phyloP scores from a whole-genome alignment of 2,329 filamentous ascomycete genomes.

The Sporothrix variecibatus region DNA sequence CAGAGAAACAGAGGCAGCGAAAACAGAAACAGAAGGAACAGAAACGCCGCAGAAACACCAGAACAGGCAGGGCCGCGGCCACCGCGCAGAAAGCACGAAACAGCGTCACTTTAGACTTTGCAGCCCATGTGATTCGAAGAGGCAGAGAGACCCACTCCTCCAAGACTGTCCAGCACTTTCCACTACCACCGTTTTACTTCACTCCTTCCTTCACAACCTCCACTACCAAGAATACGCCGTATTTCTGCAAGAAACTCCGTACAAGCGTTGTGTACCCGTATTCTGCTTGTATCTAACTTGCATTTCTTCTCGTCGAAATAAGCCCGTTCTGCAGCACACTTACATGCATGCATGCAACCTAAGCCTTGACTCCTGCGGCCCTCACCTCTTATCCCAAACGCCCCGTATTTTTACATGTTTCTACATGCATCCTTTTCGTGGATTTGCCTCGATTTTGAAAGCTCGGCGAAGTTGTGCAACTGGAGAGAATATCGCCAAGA shows the following conservation, averaged over 20 bases:
- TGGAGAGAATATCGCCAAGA: not conserved
- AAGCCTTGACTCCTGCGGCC: not conserved
- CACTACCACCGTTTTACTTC: not conserved
- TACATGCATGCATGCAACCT: not conserved
- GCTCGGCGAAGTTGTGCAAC: slow-evolving; percentile 15
- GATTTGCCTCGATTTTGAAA: not conserved
- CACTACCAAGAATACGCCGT: not conserved
- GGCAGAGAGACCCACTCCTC: not conserved
- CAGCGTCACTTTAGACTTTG: not conserved
- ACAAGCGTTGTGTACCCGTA: not conserved
- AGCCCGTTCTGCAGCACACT: not conserved
- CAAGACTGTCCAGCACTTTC: not conserved
- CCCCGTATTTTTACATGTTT: not conserved
- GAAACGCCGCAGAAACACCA: no score
- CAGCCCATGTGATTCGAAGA: slow-evolving; percentile 13
- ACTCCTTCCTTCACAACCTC: not conserved
- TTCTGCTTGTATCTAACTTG: no score
- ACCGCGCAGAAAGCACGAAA: not conserved
- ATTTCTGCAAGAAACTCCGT: not conserved
- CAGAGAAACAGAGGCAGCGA: not conserved
- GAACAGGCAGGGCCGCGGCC: not conserved
- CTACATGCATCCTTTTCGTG: not conserved
- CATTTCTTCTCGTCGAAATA: not conserved
- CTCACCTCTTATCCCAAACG: not conserved
- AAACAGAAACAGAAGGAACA: not conserved